Base-by-base conservation (phyloP, 495 filamentous ascomycete species). In the Acidiella bohemica region DNA sequence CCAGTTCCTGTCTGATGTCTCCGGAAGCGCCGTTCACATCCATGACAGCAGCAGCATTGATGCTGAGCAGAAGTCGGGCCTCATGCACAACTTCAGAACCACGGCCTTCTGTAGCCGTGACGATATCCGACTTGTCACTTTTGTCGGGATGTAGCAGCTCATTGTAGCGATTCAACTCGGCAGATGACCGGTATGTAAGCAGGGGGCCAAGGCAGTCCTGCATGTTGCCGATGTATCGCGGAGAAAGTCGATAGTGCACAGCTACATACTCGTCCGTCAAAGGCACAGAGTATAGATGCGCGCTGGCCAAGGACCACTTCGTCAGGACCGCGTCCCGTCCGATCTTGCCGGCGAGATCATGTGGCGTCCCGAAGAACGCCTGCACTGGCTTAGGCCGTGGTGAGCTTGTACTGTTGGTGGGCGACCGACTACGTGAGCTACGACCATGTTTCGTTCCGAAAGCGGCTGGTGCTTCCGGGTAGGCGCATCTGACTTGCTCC, bases 131-230 rank as follows among this genome's bases (percentile, higher is more conserved):
- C 37, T 72, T 77, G 49, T 95, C 86, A 48, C 88, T 81, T 56
- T 85, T 93, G 6, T 85, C 88, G 9, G 84, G 80, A 56, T 93
- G 84, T 18, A 94, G 71, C 35, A 83, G 71, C 54, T 97, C 90
- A 55, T 95, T 94, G 36, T 85, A 80, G 37, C 95, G 67, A 42
- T 88, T 87, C 19, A 97, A 63, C 19, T 81, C 75, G 13, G 90
- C 87, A 18, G 92, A 95, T n/a, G 92, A 86, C 45, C 78, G 78
- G 55, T 96, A 97, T 0, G 90, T 97, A 54, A 95, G 87, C 53
- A 97, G 94, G 12, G 87, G 88, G 8, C 90, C 90, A 16, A 97
- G 67, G 46, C 84, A 86, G 55, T 97, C 90, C 56, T 97, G 90
- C 51, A 88, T 93, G 54, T 95, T 96, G 1, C 90, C 90, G 57